Conservation (phyloP, 2,329 filamentous ascomycete genomes). For the Talaromyces atroroseus region DNA sequence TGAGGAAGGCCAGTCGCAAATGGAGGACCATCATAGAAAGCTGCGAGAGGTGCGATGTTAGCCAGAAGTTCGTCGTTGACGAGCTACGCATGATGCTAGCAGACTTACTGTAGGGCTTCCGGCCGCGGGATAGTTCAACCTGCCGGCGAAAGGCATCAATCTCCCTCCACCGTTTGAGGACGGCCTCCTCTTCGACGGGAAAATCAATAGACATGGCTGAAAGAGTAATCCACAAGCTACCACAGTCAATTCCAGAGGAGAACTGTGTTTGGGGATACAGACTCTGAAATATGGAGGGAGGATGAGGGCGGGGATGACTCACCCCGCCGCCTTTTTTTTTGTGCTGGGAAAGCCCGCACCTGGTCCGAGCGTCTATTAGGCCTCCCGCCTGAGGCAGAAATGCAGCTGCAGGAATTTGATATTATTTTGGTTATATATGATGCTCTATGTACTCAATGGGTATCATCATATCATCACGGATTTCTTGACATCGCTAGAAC, state of each 20-base stretch:
- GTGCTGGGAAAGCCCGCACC: neutral
- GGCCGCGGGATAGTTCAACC: conserved; percentile 77
- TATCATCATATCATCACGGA: conserved; percentile 11
- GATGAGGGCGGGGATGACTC: conserved; percentile 12
- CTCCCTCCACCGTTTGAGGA: conserved; percentile 82
- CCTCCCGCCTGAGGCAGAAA: neutral
- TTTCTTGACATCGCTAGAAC: neutral
- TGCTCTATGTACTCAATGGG: conserved; percentile 12
- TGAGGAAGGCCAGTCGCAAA: conserved; percentile 68
- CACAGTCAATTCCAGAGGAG: conserved; percentile 8
- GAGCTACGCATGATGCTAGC: neutral
- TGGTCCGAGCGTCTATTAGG: conserved; percentile 9
- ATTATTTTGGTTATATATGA: neutral
- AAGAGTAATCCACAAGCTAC: conserved; percentile 2
- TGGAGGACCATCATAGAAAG: conserved; percentile 87
- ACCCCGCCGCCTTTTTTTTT: conserved; percentile 14
- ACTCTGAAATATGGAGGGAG: neutral
- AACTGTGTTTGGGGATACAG: neutral
- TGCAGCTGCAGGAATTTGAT: neutral
- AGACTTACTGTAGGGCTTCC: conserved; percentile 58
- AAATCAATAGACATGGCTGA: conserved; percentile 78
- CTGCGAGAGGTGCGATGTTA: conserved; percentile 30
- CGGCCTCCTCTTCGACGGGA: conserved; percentile 79
- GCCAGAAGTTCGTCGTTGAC: neutral
- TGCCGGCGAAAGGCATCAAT: conserved; percentile 87